Evolutionary conservation across 129 eudicot species (phyloP), one percentile per base, ranked within the genome.

Genomic region (Kitagawia praeruptora): DNA sequence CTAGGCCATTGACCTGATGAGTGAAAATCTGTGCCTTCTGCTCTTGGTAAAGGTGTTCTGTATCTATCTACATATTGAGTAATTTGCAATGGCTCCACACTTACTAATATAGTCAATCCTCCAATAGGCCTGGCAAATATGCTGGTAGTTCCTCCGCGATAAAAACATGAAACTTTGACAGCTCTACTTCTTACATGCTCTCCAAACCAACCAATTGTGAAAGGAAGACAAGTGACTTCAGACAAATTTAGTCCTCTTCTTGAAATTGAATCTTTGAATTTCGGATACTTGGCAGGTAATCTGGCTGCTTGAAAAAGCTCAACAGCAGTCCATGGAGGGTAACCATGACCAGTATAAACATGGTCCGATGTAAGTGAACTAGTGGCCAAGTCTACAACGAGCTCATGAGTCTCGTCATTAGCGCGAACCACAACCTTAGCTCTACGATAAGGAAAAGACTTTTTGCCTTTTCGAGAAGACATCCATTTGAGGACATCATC

Each of bases 181-280:
- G 82, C 87, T 81, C 98, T 85, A 80, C 75, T 42, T 12, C 87
- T 80, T 70, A 69, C 80, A 11, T 42, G 27, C 81, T 91, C 96
- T 37, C 98, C 98, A 40, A 82, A 93, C 98, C 98, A 91, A 63
- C 98, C 98, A 34, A 85, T 76, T 40, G 96, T 91, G 19, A 91
- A 85, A 4, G 98, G 98, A 49, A 93, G 66, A 61, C 96, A 93
- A 25, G 92, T 91, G 66, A 93, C 89, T 77, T 89, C 91, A 1
- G 98, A 93, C 37, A 91, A 44, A 58, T 89, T 91, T 70, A 93
- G 81, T 73, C 91, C 90, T 77, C 98, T 82, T 79, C 51, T 85
- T 10, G 77, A 64, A 64, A 93, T 81, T 63, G 93, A 91, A 8
- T 82, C 81, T 81, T 58, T 84, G 83, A 93, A 93, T 27, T 15